phyloP scores from a whole-genome alignment of 164 flowering plant genomes.

The Tetrastigma voinierianum region DNA sequence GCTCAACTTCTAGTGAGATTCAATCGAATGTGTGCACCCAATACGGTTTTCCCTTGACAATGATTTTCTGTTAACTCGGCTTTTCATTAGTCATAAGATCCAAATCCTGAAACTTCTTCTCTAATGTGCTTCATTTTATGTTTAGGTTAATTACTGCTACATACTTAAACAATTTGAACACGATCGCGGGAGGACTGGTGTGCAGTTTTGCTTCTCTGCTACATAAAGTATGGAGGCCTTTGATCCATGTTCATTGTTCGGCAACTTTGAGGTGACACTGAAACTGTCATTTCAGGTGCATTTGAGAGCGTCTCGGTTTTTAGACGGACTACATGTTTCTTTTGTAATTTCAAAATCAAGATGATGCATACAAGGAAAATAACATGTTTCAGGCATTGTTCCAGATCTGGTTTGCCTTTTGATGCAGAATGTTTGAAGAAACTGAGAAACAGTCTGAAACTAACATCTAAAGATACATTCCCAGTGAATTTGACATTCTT shows the following conservation, averaged over 20 bases:
- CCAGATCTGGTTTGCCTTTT: too few species aligned
- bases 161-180: constrained; percentile 62
- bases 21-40: too few species aligned
- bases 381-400: neutral
- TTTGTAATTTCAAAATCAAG: constrained; percentile 8
- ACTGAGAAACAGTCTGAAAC: too few species aligned
- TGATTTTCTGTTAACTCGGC: too few species aligned
- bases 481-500: too few species aligned
- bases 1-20: too few species aligned
- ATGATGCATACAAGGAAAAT: constrained; percentile 9
- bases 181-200: constrained; percentile 78
- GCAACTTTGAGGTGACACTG: constrained; percentile 1
- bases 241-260: constrained; percentile 3
- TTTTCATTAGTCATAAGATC: too few species aligned
- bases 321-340: constrained; percentile 3
- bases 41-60: too few species aligned
- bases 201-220: constrained; percentile 80
- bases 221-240: constrained; percentile 16
- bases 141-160: constrained; percentile 85
- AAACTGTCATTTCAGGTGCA: constrained; percentile 5
- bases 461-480: too few species aligned
- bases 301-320: neutral
- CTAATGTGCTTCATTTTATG: constrained; percentile 13
- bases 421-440: too few species aligned
- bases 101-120: neutral